These are phyloP conservation scores for Inonotus hispidus DNA, from an alignment of 1,284 basidiomycete species.

Conservation along the genomic window DNA sequence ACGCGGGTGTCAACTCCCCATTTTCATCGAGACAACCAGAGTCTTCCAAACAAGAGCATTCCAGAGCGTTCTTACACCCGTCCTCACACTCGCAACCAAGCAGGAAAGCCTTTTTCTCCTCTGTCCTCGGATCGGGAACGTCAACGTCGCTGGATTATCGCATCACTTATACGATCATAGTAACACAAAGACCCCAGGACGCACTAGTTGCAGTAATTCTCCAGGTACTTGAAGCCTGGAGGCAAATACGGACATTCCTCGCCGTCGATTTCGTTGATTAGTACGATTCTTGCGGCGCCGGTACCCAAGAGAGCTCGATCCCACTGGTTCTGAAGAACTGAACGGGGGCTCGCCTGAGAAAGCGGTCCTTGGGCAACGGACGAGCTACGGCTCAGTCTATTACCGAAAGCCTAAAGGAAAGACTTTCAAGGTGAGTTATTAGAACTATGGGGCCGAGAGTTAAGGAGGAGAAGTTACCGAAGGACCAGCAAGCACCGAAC, in stretches of 20 bases:
- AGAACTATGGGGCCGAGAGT: neutral
- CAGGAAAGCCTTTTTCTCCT: slow-evolving; percentile 1
- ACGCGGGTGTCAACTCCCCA: neutral
- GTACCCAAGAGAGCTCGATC: neutral
- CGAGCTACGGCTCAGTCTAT: neutral
- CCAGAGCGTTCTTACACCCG: neutral
- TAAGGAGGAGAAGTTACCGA: neutral
- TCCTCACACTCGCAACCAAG: slow-evolving; percentile 8
- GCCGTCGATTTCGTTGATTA: slow-evolving; percentile 16
- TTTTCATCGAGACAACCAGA: slow-evolving; percentile 5
- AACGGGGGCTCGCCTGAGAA: neutral
- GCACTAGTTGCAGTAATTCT: slow-evolving; percentile 7
- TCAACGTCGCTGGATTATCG: neutral
- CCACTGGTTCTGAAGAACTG: slow-evolving; percentile 6
- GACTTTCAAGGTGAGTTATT: neutral
- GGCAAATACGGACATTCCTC: slow-evolving; percentile 5
- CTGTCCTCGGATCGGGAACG: neutral
- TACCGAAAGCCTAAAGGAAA: neutral
- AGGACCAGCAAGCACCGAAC: neutral
- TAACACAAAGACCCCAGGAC: neutral
- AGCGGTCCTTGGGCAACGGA: neutral
- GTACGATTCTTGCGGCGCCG: neutral
- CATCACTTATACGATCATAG: neutral
- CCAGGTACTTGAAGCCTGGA: slow-evolving; percentile 8
- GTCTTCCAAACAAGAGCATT: slow-evolving; percentile 5